Conservation (phyloP, 2,329 filamentous ascomycete genomes). For the Domatiomyces globalis region DNA sequence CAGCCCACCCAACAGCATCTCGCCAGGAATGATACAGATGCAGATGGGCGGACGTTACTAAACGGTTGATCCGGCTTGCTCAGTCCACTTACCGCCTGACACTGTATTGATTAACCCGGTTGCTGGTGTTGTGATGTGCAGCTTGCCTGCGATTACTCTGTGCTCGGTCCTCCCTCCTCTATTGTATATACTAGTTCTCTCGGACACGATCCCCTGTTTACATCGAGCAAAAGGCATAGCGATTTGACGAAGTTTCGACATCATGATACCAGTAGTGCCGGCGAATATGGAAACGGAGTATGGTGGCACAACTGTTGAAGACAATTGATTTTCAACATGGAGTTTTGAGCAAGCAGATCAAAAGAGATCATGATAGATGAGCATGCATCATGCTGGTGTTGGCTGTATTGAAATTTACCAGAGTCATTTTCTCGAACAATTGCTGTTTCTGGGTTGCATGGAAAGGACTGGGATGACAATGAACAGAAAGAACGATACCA, state of each 20-base stretch:
- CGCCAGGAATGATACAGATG: conserved; percentile 50
- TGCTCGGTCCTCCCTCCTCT: conserved; percentile 7
- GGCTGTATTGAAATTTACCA: neutral
- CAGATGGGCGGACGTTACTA: conserved; percentile 19
- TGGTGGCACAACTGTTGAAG: conserved; percentile 15
- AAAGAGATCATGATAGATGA: neutral
- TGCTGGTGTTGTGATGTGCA: conserved; percentile 16
- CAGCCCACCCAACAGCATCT: conserved; percentile 66
- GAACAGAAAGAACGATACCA: conserved; percentile 1
- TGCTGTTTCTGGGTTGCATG: neutral
- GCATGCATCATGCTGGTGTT: neutral
- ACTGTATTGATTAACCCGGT: conserved; percentile 10
- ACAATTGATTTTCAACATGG: neutral
- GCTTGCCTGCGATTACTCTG: conserved; percentile 10
- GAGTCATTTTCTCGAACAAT: neutral
- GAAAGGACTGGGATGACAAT: neutral
- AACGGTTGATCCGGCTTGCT: neutral
- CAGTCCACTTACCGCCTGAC: neutral
- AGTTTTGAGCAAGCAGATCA: neutral
- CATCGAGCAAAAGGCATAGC: conserved; percentile 17
- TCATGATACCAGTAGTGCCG: conserved; percentile 18
- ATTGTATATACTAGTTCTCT: conserved; percentile 14
- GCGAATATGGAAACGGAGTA: conserved; percentile 13
- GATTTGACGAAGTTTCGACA: conserved; percentile 17
- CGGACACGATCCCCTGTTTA: conserved; percentile 9